A percentile compares a stretch with the other conserved stretches of the same genome.
phyloP scores from a whole-genome alignment of 805 yeast genomes.

The Nakazawaea wyomingensis region DNA sequence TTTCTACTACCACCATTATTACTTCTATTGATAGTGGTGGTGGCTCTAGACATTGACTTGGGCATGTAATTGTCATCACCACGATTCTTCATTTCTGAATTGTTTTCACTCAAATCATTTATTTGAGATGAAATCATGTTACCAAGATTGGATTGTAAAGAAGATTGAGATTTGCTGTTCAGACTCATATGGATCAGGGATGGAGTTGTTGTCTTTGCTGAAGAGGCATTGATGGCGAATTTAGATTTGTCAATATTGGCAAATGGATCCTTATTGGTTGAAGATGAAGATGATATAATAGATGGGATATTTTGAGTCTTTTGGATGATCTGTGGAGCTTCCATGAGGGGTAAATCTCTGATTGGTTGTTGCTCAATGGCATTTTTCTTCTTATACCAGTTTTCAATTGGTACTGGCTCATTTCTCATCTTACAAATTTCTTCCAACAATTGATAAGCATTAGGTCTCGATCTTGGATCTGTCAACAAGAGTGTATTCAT shows the following conservation, averaged over 20 bases:
- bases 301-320: conserved; percentile 15
- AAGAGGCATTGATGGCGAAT: background rate
- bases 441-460: conserved; percentile 62
- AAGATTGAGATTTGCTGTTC: conserved; percentile 11
- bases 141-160: conserved; percentile 1
- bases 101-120: background rate
- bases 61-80: background rate
- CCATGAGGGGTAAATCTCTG: conserved; percentile 3
- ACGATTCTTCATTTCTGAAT: conserved; percentile 1
- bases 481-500: conserved; percentile 56
- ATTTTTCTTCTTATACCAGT: conserved; percentile 26
- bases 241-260: conserved; percentile 36
- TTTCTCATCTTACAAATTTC: conserved; percentile 62
- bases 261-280: conserved; percentile 34
- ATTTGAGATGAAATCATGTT: conserved; percentile 1
- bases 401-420: conserved; percentile 34
- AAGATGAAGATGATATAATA: too few relatives aligned
- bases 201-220: too few relatives aligned
- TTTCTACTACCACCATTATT: too few relatives aligned
- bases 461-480: conserved; percentile 70
- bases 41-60: conserved; percentile 5
- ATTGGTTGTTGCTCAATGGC: conserved; percentile 12
- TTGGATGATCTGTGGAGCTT: background rate
- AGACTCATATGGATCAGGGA: too few relatives aligned
- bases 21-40: too few relatives aligned